These are phyloP conservation scores for Ogataea hybrid DNA, from an alignment of 1,139 yeast species.

Conservation along the genomic window DNA sequence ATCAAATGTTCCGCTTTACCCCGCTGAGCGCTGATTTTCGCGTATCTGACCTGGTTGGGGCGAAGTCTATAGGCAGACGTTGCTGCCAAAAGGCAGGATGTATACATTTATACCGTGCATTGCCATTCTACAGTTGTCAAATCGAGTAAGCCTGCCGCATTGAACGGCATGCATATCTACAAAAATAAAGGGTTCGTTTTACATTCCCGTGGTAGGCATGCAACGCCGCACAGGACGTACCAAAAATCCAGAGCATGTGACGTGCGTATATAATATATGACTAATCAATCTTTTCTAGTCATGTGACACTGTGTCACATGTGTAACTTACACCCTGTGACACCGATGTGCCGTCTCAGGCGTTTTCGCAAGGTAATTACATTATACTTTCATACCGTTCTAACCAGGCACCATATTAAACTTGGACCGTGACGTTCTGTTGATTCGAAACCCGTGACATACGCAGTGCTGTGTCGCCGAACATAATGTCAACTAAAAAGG, in stretches of 20 bases:
- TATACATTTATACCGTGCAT: conserved; percentile 1
- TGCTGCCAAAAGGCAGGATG: conserved; percentile 1
- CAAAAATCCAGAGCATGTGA: conserved; percentile 1
- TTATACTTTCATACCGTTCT: conserved; percentile 1
- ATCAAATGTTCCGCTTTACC: too few relatives aligned
- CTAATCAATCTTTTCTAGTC: conserved; percentile 1
- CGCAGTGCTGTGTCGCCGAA: conserved; percentile 1
- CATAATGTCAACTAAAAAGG: neutral
- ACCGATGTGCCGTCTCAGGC: conserved; percentile 2
- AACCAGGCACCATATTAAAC: conserved; percentile 2
- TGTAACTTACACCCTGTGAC: conserved; percentile 1
- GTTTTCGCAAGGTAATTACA: conserved; percentile 2
- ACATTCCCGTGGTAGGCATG: conserved; percentile 2
- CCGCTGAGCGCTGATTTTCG: neutral
- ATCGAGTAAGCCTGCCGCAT: conserved; percentile 1
- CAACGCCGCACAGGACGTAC: conserved; percentile 2
- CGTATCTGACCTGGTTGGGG: conserved; percentile 2
- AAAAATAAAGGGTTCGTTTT: conserved; percentile 1
- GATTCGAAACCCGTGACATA: conserved; percentile 1
- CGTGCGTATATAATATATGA: conserved; percentile 1
- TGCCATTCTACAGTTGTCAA: conserved; percentile 1
- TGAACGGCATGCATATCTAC: conserved; percentile 2
- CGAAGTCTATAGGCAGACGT: conserved; percentile 1
- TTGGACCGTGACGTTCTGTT: conserved; percentile 2
- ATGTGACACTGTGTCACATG: neutral